Base-by-base conservation (phyloP, 2,329 filamentous ascomycete genomes). In the Alternaria sp. region DNA sequence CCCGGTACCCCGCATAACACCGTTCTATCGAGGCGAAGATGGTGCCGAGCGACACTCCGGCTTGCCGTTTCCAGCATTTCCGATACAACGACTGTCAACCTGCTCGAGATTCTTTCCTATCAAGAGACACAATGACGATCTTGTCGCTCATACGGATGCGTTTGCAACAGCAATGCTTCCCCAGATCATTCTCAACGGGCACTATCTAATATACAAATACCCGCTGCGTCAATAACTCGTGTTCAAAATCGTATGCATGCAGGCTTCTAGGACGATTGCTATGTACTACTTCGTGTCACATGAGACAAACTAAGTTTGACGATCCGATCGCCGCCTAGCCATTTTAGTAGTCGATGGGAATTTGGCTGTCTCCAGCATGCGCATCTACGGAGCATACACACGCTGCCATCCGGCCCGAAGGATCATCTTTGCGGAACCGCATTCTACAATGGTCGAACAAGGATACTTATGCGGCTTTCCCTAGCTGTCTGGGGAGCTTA, bases 1-100 rank as follows among this genome's bases (percentile, higher is more conserved):
- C 51, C 45, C 41, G 49, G 60, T 58, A 66, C 69, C 67, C 69
- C 67, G 66, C 69, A 65, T 59, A 63, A 58, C 53, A 60, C 45
- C 45, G 44, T 59, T 43, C 20, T 38, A 30, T 38, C 11, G 18
- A 28, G n/a, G 18, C 22, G 25, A 45, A 41, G 10, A 45, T 27
- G 48, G 27, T 52, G 34, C 49, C 54, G 20, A 53, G 14, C 12
- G n/a, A 20, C 20, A 18, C n/a, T 52, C 54, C 54, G 54, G 58
- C 12, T 48, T 60, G 34, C 58, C 48, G 41, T 14, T 60, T 60
- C 4, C n/a, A 48, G 54, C 27, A 52, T 41, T 46, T 5, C 46
- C 40, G 54, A 20, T 11, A 43, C 4, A 52, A 20, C 25, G 44
- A 22, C 20, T 45, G 18, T 20, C 4, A 5, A 4, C n/a, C 11